Base-by-base conservation (phyloP, 768 basidiomycete species). In the Naganishia vishniacii region DNA sequence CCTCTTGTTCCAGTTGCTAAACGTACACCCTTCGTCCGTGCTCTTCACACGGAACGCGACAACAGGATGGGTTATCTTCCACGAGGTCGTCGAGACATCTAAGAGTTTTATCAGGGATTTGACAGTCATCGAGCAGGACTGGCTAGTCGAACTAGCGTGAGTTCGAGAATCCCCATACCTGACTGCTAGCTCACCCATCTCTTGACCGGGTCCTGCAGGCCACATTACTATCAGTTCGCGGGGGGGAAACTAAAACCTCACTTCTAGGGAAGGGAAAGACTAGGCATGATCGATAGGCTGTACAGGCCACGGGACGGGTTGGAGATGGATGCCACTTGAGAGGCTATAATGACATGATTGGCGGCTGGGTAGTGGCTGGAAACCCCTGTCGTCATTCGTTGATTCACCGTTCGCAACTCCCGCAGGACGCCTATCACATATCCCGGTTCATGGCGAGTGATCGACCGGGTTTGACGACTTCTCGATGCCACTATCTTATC, bases 1-100 rank as follows among this genome's bases (percentile, higher is more conserved):
- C n/a, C 6, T 37, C 61, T 23, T 12, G 18, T 45, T 11, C 6
- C 66, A 97, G 93, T 80, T 84, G 8, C 78, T 99, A 23, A 85
- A 92, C 78, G 87, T 91, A 4, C 94, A 98, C 75, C 94, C 95
- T 0, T 90, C 86, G 7, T 95, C 93, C 0, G 91, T 95, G 7
- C 79, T 97, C 58, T 98, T 98, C 73, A 95, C 91, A 0, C 80
- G 95, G 45, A 92, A 89, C 72, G 89, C 95, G 9, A 83, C 85
- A 25, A 87, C 88, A 0, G 89, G 89, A 7, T 97, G 91, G 90
- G 89, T 99, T 3, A 81, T 99, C 9, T 97, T 87, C 72, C 91
- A 97, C 71, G 92, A 97, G 75, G 86, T 95, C 80, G 87, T 97
- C 71, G 94, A 98, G 77, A 97, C 95, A 0, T 93, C 91, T 69